Base-by-base conservation (phyloP, 768 basidiomycete genomes). In the Lepiota venenata region DNA sequence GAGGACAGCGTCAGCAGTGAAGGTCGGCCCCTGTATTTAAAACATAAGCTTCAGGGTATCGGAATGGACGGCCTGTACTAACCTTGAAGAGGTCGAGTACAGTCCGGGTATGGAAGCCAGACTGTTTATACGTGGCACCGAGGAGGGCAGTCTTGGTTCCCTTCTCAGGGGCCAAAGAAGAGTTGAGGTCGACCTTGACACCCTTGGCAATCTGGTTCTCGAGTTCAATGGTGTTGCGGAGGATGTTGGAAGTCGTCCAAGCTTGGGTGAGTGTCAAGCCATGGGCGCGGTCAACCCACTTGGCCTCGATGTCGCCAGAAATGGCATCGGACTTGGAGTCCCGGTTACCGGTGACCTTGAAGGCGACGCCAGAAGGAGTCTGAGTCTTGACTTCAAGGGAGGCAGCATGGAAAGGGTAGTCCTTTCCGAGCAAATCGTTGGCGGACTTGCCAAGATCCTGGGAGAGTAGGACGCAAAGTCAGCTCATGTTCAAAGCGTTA, bases 151-250 rank as follows among this genome's bases (percentile, higher is more conserved):
- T 80, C 81, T 95, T 98, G 63, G 77, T 75, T 65, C 85, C 84
- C 73, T 93, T 95, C 66, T 91, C 89, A 43, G 96, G 93, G 62
- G 85, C 76, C 61, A 99, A 82, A 40, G 86, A 80, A 60, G 92
- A 88, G 66, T 77, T 77, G 53, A 98, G 71, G 70, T 98, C 96
- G 67, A 99, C 77, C 80, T 99, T 99, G 77, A 99, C 84, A 58
- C 96, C 97, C 76, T 94, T 89, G 64, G 96, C 93, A 69, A 98
- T 83, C 77, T 93, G 87, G 79, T 98, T 94, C 74, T 98, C 94
- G 68, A 98, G 78, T 80, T 99, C 97, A 60, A 98, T 71, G 70
- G 88, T 84, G 61, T 88, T 88, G 71, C 88, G 88, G 78, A 99
- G 88, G 67, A 87, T 72, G 80, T 99, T 99, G 69, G 83, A 63